Evolutionary conservation across 1,139 yeast genomes (phyloP).

Genomic region (Saccharomycopsis hybrid): DNA sequence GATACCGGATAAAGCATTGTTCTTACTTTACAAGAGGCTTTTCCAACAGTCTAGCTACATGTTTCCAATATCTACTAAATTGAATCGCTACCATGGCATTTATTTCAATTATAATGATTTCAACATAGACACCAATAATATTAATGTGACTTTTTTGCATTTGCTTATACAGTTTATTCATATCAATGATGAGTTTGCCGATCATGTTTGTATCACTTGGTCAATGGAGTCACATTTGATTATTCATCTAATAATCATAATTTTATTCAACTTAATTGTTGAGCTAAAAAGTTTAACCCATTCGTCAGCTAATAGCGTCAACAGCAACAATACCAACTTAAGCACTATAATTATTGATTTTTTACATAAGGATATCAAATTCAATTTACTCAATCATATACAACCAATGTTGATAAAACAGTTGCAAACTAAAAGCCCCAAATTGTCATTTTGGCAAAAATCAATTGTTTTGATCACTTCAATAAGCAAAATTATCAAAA

Average conservation of each 20-base stretch:
- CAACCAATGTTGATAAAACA: background rate
- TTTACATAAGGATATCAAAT: slow-evolving; percentile 2
- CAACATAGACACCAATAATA: background rate
- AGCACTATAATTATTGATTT: background rate
- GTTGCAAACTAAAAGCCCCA: background rate
- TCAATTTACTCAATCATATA: slow-evolving; percentile 5
- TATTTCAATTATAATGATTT: slow-evolving; percentile 8
- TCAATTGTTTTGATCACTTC: background rate
- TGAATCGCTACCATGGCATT: background rate
- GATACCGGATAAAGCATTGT: slow-evolving; percentile 23
- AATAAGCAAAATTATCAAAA: background rate
- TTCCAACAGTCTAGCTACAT: slow-evolving; percentile 7
- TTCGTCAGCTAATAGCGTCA: background rate
- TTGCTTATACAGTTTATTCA: slow-evolving; percentile 1
- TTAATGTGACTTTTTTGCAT: slow-evolving; percentile 5
- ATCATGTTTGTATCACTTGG: slow-evolving; percentile 1
- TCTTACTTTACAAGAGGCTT: slow-evolving; percentile 18
- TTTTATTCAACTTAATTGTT: slow-evolving; percentile 1
- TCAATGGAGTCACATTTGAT: slow-evolving; percentile 2
- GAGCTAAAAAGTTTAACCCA: slow-evolving; percentile 2
- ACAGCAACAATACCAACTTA: background rate
- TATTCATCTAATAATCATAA: slow-evolving; percentile 1
- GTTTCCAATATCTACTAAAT: background rate
- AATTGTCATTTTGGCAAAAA: slow-evolving; percentile 3
- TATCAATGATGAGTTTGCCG: background rate